phyloP scores from a whole-genome alignment of 73 alveolate genomes.

The Symbiodinium pilosum region DNA sequence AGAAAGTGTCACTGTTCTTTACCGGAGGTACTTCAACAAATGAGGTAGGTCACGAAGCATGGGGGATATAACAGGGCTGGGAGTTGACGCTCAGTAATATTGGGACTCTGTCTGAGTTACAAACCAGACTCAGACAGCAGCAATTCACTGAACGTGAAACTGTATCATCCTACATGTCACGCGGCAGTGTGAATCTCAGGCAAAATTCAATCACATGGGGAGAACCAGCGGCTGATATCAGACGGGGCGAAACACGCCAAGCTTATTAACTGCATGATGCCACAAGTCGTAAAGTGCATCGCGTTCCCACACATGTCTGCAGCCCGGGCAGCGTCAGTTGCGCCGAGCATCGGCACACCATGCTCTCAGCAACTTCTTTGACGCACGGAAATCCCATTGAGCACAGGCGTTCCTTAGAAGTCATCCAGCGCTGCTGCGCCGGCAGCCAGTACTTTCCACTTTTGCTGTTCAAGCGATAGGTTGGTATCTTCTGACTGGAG shows the following conservation, averaged over 20 bases:
- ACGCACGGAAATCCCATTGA: neutral
- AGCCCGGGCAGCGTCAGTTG: neutral
- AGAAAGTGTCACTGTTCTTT: too few species aligned
- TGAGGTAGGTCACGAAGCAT: too few species aligned
- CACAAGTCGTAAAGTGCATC: slow-evolving; percentile 7
- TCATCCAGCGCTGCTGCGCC: neutral
- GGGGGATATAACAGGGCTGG: too few species aligned
- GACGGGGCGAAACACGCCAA: neutral
- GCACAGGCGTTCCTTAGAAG: neutral
- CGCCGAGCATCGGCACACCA: slow-evolving; percentile 8
- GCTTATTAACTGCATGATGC: neutral
- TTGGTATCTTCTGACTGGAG: neutral
- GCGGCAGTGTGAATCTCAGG: too few species aligned
- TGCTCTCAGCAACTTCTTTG: neutral
- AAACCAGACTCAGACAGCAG: too few species aligned
- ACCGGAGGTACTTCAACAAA: too few species aligned
- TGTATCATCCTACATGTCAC: too few species aligned
- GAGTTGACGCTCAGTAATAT: too few species aligned
- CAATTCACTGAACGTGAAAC: too few species aligned
- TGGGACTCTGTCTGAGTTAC: too few species aligned
- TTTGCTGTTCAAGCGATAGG: neutral
- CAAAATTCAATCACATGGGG: too few species aligned
- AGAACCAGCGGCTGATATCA: too few species aligned
- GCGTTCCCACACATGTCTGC: neutral
- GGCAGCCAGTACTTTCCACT: slow-evolving; percentile 8